Conservation (phyloP, 768 basidiomycete species). For the Mycena belliarum region DNA sequence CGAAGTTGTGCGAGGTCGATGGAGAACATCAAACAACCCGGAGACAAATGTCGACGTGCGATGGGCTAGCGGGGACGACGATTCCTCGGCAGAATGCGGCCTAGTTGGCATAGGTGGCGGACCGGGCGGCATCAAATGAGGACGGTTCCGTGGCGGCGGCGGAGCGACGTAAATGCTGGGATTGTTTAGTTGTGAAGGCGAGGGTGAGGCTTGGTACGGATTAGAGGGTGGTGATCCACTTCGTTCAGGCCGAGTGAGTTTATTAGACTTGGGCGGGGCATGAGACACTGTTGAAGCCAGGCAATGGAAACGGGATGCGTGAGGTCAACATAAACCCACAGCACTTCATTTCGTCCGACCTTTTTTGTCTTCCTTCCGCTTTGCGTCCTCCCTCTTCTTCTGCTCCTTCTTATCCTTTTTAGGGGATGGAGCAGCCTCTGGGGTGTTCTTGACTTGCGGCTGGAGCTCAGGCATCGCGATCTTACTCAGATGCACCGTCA, state of each 20-base stretch:
- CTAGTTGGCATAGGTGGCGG: constrained; percentile 8
- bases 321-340: constrained; percentile 22
- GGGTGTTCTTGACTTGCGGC: constrained; percentile 41
- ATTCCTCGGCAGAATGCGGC: constrained; percentile 4
- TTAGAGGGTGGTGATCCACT: constrained; percentile 28
- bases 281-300: constrained; percentile 2
- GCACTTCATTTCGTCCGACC: constrained; percentile 39
- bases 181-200: constrained; percentile 44
- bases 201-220: constrained; percentile 40
- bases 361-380: constrained; percentile 32
- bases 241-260: constrained; percentile 22
- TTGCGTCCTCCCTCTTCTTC: constrained; percentile 42
- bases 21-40: constrained; percentile 21
- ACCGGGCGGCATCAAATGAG: constrained; percentile 1
- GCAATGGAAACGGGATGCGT: constrained; percentile 3
- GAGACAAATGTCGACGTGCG: constrained; percentile 12
- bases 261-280: constrained; percentile 20
- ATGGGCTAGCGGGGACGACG: constrained; percentile 1
- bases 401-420: constrained; percentile 33
- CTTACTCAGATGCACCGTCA: constrained; percentile 80
- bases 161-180: constrained; percentile 40
- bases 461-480: constrained; percentile 84
- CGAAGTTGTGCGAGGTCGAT: constrained; percentile 16
- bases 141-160: constrained; percentile 24
- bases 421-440: not conserved